Evolutionary conservation across 768 basidiomycete genomes (phyloP), one percentile per base, ranked within the genome.

Genomic region (Leccinum disarticulatum): DNA sequence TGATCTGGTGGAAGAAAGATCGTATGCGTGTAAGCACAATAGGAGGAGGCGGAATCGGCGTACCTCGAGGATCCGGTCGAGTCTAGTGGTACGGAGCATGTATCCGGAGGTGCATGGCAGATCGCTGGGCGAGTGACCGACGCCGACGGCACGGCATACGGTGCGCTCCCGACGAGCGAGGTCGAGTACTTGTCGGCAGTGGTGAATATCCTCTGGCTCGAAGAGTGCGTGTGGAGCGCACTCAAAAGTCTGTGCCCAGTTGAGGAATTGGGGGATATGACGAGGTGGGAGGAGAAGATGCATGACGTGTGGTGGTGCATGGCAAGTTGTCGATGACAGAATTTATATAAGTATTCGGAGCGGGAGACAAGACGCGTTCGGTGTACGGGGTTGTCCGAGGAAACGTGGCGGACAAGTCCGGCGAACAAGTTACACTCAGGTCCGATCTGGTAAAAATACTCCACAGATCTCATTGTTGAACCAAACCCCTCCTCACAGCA

Each of bases 91-190:
- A 55, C 89, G 81, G 58, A 98, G 75, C 86, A 98, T 90, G 76
- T 84, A 95, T 11, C 87, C 92, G 54, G 77, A 82, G 0, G 95
- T 97, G 75, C 94, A 98, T 0, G 93, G 91, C 53, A 98, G 80
- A 76, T 99, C 96, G 69, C 88, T 91, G 25, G 96, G 96, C 59
- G 90, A 91, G 76, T 98, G 95, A 2, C 95, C 96, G 15, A 93
- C 86, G 13, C 94, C 97, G 13, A 87, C 89, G 1, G 91, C 90
- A 57, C 94, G 85, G 35, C 98, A 79, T 22, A 82, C 79, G 69
- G 83, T 85, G 15, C 81, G 77, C 69, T 94, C 85, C 47, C 89
- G 78, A 17, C 87, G 79, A 0, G 95, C 94, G 27, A 94, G 85
- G 68, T 92, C 91, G 28, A 98, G 79, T 50, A 95, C 80, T 64